A percentile compares a stretch with the other conserved stretches of the same genome.
These are phyloP conservation scores for Aspergillus hancockii DNA, from an alignment of 495 filamentous ascomycete species.

Conservation along the genomic window DNA sequence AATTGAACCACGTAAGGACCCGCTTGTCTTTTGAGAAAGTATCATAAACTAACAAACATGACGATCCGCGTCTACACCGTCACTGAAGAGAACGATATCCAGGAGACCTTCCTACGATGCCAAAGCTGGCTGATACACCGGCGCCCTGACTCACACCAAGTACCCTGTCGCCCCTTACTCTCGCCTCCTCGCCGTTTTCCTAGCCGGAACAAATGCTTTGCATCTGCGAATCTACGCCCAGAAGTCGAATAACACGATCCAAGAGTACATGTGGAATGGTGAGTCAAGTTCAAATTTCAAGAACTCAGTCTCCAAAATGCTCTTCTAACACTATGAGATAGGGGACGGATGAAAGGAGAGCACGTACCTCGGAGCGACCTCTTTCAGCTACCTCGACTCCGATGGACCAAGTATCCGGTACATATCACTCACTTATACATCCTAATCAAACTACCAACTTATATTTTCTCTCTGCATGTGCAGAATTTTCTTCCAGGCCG, in stretches of 20 bases:
- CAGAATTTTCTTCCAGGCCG: slow-evolving; percentile 18
- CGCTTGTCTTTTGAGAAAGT: neutral
- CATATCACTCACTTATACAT: neutral
- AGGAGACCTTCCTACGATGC: slow-evolving; percentile 12
- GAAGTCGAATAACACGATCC: slow-evolving; percentile 19
- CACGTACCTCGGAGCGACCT: slow-evolving; percentile 18
- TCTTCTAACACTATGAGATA: neutral
- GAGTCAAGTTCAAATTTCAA: neutral
- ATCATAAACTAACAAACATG: neutral
- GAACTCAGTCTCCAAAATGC: neutral
- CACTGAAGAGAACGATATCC: slow-evolving; percentile 12
- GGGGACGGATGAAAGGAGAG: slow-evolving; percentile 18
- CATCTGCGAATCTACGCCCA: slow-evolving; percentile 18
- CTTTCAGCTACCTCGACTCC: slow-evolving; percentile 5
- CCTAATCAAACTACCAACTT: neutral
- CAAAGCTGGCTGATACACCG: slow-evolving; percentile 17
- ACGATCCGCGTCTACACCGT: slow-evolving; percentile 19
- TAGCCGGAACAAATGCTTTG: slow-evolving; percentile 10
- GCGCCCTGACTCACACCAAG: slow-evolving; percentile 6
- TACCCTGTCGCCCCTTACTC: slow-evolving; percentile 20
- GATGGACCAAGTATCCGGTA: neutral
- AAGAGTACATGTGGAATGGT: slow-evolving; percentile 20
- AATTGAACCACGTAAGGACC: slow-evolving; percentile 10
- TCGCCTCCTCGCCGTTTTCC: slow-evolving; percentile 7
- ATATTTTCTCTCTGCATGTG: neutral